Evolutionary conservation across 306 rosid genomes (phyloP).

Genomic region (Prunus mira): DNA sequence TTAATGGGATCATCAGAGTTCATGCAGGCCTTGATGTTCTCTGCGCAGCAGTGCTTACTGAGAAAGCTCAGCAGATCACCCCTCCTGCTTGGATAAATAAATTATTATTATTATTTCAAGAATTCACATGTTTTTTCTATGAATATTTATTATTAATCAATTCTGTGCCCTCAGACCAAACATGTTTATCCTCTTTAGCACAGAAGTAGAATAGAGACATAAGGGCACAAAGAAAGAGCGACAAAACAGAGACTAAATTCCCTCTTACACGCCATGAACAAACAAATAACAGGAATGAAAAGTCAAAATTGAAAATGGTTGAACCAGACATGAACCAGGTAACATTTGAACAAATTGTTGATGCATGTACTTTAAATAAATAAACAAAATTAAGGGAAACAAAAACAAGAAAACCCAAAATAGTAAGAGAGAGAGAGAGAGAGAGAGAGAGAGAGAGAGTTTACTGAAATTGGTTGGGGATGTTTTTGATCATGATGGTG

Average conservation of each 20-base stretch:
- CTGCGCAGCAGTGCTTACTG: constrained; percentile 9
- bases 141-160: too few relatives aligned
- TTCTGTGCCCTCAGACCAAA: not conserved
- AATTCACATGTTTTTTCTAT: not conserved
- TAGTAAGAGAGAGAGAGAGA: not conserved
- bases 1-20: not conserved
- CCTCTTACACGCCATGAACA: not conserved
- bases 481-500: constrained; percentile 30
- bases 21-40: not conserved
- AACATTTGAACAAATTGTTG: too few relatives aligned
- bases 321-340: too few relatives aligned
- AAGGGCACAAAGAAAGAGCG: not conserved
- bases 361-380: not conserved
- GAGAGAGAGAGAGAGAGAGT: not conserved
- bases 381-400: not conserved
- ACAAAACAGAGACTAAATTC: not conserved
- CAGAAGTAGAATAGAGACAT: not conserved
- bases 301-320: not conserved
- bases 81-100: constrained; percentile 7
- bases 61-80: constrained; percentile 13
- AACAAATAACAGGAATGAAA: too few relatives aligned
- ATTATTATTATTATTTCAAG: not conserved
- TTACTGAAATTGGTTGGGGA: constrained; percentile 34
- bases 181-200: not conserved
- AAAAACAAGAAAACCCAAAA: not conserved